Evolutionary conservation across 768 basidiomycete genomes (phyloP).

Genomic region (Pisolithus albus): DNA sequence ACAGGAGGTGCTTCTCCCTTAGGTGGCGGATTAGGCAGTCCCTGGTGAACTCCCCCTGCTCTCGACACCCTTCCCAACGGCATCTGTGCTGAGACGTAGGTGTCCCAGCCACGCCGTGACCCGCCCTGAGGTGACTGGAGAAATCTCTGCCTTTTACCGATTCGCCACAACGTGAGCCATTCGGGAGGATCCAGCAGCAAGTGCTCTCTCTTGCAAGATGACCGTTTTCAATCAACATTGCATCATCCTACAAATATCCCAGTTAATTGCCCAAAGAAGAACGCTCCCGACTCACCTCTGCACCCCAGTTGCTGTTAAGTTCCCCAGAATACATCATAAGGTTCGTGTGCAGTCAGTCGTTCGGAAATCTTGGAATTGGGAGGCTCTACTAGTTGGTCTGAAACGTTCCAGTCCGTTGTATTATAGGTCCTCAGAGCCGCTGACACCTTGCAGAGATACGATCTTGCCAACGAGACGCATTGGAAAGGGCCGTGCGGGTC

Average conservation of each 20-base stretch:
- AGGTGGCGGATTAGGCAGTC: background rate
- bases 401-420: background rate
- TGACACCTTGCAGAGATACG: background rate
- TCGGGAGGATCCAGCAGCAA: background rate
- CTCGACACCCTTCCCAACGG: background rate
- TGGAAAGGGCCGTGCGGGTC: background rate
- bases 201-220: background rate
- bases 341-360: background rate
- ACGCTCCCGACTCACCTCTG: background rate
- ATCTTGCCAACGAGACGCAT: background rate
- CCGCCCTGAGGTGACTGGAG: background rate
- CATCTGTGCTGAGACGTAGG: background rate
- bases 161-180: background rate
- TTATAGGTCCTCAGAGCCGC: background rate
- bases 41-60: background rate
- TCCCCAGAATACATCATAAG: background rate
- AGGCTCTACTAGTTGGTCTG: background rate
- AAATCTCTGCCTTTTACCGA: background rate
- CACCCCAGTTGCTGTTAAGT: background rate
- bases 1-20: slow-evolving; percentile 4
- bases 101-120: background rate
- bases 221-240: background rate
- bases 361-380: background rate
- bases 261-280: background rate
- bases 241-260: background rate